Conservation (phyloP, 2,329 filamentous ascomycete species). For the Rhinocladiella mackenziei region DNA sequence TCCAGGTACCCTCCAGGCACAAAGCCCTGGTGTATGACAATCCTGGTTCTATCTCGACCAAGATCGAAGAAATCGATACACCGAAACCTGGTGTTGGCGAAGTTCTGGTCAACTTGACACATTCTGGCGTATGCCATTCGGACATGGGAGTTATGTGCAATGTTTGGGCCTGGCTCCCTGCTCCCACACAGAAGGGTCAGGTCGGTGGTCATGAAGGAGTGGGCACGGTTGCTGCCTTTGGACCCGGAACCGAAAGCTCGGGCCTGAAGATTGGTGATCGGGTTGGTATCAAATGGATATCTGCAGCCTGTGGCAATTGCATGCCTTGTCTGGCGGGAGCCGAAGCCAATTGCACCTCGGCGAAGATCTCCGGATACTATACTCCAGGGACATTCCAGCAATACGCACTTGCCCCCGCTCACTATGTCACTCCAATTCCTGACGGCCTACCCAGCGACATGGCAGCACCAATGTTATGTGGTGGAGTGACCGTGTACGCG, state of each 20-base stretch:
- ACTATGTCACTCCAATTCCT: constrained; percentile 68
- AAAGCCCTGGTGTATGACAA: constrained; percentile 63
- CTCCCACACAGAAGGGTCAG: constrained; percentile 57
- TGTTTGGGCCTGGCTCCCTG: constrained; percentile 54
- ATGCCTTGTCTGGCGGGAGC: constrained; percentile 52
- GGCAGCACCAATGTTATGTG: constrained; percentile 65
- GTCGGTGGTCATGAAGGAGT: constrained; percentile 69
- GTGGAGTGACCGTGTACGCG: constrained; percentile 50
- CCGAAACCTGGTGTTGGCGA: constrained; percentile 62
- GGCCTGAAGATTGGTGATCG: constrained; percentile 62
- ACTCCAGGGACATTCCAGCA: constrained; percentile 70
- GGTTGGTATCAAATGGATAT: constrained; percentile 68
- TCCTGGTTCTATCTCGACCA: constrained; percentile 61
- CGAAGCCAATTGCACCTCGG: constrained; percentile 54
- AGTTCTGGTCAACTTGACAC: constrained; percentile 60
- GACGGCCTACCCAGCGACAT: constrained; percentile 55
- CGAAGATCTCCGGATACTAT: constrained; percentile 62
- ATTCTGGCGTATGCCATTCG: constrained; percentile 63
- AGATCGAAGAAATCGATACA: constrained; percentile 60
- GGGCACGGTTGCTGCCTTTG: constrained; percentile 61
- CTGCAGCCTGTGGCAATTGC: constrained; percentile 54
- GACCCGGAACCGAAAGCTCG: constrained; percentile 50
- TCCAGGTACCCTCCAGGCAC: constrained; percentile 54
- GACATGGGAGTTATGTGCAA: constrained; percentile 54
- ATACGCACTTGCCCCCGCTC: constrained; percentile 60